These are phyloP conservation scores for Colletotrichum zoysiae DNA, from an alignment of 2,329 filamentous ascomycete species.

Conservation along the genomic window DNA sequence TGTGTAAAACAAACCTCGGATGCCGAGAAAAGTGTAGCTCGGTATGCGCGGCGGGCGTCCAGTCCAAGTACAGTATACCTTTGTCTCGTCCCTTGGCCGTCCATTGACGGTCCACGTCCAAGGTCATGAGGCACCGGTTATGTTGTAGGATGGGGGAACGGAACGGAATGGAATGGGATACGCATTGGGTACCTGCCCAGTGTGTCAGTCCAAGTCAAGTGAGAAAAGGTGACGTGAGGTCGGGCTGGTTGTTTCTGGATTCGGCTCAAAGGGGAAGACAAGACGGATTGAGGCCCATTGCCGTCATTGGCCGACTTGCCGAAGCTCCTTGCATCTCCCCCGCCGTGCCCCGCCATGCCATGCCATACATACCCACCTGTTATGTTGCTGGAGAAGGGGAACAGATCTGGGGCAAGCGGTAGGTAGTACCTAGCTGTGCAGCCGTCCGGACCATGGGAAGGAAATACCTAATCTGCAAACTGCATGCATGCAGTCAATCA, in stretches of 20 bases:
- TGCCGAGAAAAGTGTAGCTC: conserved; percentile 22
- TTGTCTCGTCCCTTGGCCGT: conserved; percentile 11
- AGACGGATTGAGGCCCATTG: conserved; percentile 45
- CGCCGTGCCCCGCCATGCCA: conserved; percentile 41
- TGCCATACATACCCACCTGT: conserved; percentile 2
- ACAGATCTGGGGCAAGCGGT: conserved; percentile 2
- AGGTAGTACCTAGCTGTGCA: background rate
- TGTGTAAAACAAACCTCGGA: conserved; percentile 40
- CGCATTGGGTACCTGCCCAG: background rate
- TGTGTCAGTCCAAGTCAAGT: background rate
- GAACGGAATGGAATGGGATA: conserved; percentile 18
- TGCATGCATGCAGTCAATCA: conserved; percentile 8
- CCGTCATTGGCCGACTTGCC: conserved; percentile 63
- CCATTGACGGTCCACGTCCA: conserved; percentile 15
- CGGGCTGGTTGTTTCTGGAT: conserved; percentile 33
- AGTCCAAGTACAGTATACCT: conserved; percentile 31
- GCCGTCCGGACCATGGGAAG: conserved; percentile 27
- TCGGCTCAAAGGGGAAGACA: conserved; percentile 54
- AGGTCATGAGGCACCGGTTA: background rate
- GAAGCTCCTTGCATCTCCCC: conserved; percentile 47
- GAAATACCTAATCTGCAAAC: conserved; percentile 10
- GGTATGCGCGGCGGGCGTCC: conserved; percentile 10
- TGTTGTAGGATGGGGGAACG: conserved; percentile 15
- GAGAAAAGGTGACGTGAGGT: conserved; percentile 33
- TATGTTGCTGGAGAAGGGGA: conserved; percentile 1